These are phyloP conservation scores for Cymbopogon citratus DNA, from an alignment of 176 grass and related monocot species.

Conservation along the genomic window DNA sequence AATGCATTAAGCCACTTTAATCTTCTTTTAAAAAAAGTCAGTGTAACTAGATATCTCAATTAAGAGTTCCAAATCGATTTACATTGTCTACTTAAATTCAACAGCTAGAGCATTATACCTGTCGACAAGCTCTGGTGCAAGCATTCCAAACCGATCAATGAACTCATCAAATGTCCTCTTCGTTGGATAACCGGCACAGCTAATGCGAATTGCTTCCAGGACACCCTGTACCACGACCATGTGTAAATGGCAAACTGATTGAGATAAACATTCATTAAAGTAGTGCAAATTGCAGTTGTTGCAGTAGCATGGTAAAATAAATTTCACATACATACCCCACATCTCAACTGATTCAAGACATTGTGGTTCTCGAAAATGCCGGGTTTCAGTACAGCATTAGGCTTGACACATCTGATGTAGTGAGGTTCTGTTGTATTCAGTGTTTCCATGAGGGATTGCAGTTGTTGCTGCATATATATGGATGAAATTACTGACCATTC, in stretches of 20 bases:
- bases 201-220: slow-evolving; percentile 93
- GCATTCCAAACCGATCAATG: slow-evolving; percentile 89
- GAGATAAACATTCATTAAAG: neutral
- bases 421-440: slow-evolving; percentile 91
- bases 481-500: slow-evolving; percentile 25
- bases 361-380: slow-evolving; percentile 88
- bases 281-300: neutral
- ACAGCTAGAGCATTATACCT: slow-evolving; percentile 46
- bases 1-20: neutral
- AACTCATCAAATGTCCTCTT: slow-evolving; percentile 94
- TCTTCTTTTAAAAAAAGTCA: neutral
- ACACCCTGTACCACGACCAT: slow-evolving; percentile 61
- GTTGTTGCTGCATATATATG: slow-evolving; percentile 81
- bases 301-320: neutral
- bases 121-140: slow-evolving; percentile 68
- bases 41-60: slow-evolving; percentile 11
- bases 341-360: slow-evolving; percentile 89
- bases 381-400: slow-evolving; percentile 81
- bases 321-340: slow-evolving; percentile 59
- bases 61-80: neutral
- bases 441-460: slow-evolving; percentile 95
- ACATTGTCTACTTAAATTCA: slow-evolving; percentile 1
- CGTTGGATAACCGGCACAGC: slow-evolving; percentile 94
- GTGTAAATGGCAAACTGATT: neutral
- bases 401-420: slow-evolving; percentile 98